A percentile compares a stretch with the other conserved stretches of the same genome.
phyloP scores from a whole-genome alignment of 1,284 basidiomycete genomes.

The Cystobasidium sp. region DNA sequence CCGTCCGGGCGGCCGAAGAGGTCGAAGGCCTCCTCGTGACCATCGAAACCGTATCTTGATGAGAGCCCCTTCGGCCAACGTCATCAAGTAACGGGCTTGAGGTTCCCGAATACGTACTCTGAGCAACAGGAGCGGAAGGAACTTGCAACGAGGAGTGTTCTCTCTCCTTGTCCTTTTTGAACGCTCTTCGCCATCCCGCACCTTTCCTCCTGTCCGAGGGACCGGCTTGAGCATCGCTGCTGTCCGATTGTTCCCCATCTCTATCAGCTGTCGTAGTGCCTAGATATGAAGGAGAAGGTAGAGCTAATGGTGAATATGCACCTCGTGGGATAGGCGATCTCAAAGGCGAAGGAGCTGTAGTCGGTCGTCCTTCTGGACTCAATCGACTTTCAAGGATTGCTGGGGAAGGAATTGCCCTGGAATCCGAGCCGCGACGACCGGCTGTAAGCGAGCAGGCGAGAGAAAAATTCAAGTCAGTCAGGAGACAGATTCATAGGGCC shows the following conservation, averaged over 20 bases:
- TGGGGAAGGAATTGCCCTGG: slow-evolving; percentile 28
- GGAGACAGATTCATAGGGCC: neutral
- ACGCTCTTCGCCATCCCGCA: slow-evolving; percentile 10
- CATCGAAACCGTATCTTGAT: neutral
- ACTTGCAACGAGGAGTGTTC: neutral
- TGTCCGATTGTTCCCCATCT: slow-evolving; percentile 14
- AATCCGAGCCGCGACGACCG: slow-evolving; percentile 36
- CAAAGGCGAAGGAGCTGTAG: slow-evolving; percentile 1
- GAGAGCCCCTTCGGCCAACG: neutral
- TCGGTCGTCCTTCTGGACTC: neutral
- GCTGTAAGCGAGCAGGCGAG: neutral
- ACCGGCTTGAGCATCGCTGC: neutral
- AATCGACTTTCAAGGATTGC: slow-evolving; percentile 3
- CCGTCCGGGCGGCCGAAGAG: slow-evolving; percentile 13
- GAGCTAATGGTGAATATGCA: neutral
- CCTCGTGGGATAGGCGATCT: neutral
- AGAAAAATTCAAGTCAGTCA: neutral
- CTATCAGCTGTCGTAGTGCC: neutral
- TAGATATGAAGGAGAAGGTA: neutral
- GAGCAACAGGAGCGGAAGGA: neutral
- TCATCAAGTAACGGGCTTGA: slow-evolving; percentile 1
- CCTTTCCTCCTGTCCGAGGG: slow-evolving; percentile 5
- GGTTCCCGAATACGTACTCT: neutral
- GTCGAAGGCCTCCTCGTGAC: slow-evolving; percentile 9
- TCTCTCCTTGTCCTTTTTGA: slow-evolving; percentile 8